Evolutionary conservation across 305 asterid species (phyloP), one percentile per base, ranked within the genome.

Genomic region (Fraxinus greggii): DNA sequence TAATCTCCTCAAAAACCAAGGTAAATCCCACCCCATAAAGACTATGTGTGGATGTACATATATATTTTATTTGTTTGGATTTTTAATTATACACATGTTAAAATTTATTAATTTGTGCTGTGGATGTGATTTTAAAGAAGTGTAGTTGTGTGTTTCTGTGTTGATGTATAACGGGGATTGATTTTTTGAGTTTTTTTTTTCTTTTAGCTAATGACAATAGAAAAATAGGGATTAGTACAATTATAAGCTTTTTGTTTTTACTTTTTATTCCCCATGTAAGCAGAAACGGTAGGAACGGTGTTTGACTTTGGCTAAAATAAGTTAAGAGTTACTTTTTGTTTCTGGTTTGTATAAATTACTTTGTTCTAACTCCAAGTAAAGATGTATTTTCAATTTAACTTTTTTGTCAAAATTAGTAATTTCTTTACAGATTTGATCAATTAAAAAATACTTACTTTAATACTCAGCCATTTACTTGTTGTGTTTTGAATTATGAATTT

Each of bases 1-100:
- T 78, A 88, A 82, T 86, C 91, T 81, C 83, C 90, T 87, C 86
- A 95, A 90, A 85, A 83, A 78, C 81, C 95, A 82, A 91, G 98
- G 99, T 92, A 85, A 23, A 32, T 1, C 78, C 36, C 21, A 1
- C 23, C 35, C 77, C 19, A 5, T 7, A 63, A 63, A 23, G 31
- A 32, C 7, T 42, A 4, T 19, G 13, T 42, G 63, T 79, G 17
- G 32, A 8, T 36, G 33, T 40, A 40, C 48, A 40, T 72, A 10
- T 15, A 21, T 3, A 33, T 23, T 78, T 19, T 61, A 24, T 59
- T 51, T 26, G 19, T 77, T 35, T 24, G 59, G 72, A 26, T 38
- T 85, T 72, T 56, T n/a, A 84, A 23, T 45, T 75, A 26, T 28
- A 12, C 19, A 29, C 40, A 28, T 5, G 21, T 69, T 28, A 29